phyloP scores from a whole-genome alignment of 139 green algal species.

The Mesotaenium endlicherianum region DNA sequence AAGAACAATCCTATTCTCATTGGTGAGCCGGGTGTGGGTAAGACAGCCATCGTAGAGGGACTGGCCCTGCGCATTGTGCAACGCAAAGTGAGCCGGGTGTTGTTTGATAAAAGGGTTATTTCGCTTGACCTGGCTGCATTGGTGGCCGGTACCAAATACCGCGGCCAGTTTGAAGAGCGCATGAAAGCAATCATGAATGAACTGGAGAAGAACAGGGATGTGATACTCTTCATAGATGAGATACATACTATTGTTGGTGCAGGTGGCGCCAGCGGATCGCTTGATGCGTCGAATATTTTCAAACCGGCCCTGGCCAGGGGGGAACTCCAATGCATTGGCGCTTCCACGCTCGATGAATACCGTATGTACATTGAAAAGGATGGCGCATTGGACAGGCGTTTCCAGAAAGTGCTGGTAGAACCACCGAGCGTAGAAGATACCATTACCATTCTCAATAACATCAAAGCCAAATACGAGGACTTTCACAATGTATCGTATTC shows the following conservation, averaged over 20 bases:
- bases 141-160: conserved; percentile 56
- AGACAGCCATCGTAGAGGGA: conserved; percentile 70
- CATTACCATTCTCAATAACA: conserved; percentile 71
- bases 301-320: conserved; percentile 76
- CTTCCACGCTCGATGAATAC: conserved; percentile 89
- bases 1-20: conserved; percentile 49
- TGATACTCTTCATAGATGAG: conserved; percentile 64
- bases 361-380: conserved; percentile 94
- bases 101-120: conserved; percentile 28
- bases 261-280: conserved; percentile 27
- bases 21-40: conserved; percentile 58
- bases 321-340: conserved; percentile 55
- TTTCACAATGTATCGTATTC: conserved; percentile 74
- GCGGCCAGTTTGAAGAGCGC: conserved; percentile 58
- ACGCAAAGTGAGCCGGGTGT: conserved; percentile 68
- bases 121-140: conserved; percentile 52
- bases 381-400: conserved; percentile 85
- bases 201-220: conserved; percentile 50
- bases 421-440: conserved; percentile 51
- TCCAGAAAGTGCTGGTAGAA: conserved; percentile 62
- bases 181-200: conserved; percentile 51
- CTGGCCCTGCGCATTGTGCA: conserved; percentile 82
- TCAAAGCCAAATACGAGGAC: conserved; percentile 75
- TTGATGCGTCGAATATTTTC: conserved; percentile 80
- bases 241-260: conserved; percentile 59